phyloP scores from a whole-genome alignment of 2,329 filamentous ascomycete genomes.

The Pochonia chlamydosporia region DNA sequence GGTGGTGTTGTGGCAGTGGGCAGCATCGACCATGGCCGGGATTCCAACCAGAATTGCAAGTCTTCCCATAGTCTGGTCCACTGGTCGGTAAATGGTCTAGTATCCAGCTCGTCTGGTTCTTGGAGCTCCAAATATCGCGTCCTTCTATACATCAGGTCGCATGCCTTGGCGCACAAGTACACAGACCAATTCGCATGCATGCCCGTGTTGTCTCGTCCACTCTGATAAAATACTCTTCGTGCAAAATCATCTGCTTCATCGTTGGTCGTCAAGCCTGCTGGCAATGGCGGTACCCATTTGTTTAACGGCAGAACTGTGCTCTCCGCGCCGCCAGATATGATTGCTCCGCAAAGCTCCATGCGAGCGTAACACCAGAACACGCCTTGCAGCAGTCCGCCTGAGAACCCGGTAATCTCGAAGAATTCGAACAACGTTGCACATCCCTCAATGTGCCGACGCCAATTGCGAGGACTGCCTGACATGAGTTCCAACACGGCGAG shows the following conservation, averaged over 20 bases:
- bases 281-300: constrained; percentile 36
- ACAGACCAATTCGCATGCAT: constrained; percentile 51
- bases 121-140: constrained; percentile 33
- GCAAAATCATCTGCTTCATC: constrained; percentile 20
- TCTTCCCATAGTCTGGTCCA: constrained; percentile 41
- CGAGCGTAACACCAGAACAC: constrained; percentile 54
- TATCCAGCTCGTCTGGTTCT: constrained; percentile 31
- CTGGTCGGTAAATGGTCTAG: constrained; percentile 28
- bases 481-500: constrained; percentile 43
- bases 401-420: constrained; percentile 41
- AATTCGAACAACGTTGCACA: constrained; percentile 47
- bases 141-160: constrained; percentile 33
- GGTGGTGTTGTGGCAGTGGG: constrained; percentile 18
- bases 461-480: constrained; percentile 41
- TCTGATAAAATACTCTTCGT: constrained; percentile 18
- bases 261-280: constrained; percentile 8
- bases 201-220: constrained; percentile 30
- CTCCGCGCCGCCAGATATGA: constrained; percentile 44
- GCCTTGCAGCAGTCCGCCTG: constrained; percentile 39
- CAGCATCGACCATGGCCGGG: constrained; percentile 33
- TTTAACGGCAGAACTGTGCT: constrained; percentile 42
- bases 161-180: constrained; percentile 44
- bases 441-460: constrained; percentile 50
- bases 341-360: constrained; percentile 50
- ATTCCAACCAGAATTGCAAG: constrained; percentile 38